These are phyloP conservation scores for Mycena chlorophos DNA, from an alignment of 768 basidiomycete species.

Conservation along the genomic window DNA sequence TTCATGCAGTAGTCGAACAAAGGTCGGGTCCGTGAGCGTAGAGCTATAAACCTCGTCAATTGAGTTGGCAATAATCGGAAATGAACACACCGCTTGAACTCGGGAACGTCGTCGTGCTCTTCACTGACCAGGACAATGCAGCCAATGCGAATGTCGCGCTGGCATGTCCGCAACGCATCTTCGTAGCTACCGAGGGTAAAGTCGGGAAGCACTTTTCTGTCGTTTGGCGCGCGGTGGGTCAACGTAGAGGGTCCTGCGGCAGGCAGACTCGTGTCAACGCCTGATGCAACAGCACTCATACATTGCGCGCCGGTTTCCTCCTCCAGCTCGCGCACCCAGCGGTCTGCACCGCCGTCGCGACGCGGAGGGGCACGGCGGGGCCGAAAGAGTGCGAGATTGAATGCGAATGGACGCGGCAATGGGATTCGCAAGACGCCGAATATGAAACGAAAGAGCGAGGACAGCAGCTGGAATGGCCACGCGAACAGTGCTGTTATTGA, in stretches of 20 bases:
- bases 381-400: constrained; percentile 47
- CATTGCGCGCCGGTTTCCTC: constrained; percentile 80
- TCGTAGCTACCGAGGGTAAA: constrained; percentile 85
- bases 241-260: constrained; percentile 45
- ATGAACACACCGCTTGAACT: constrained; percentile 75
- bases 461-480: constrained; percentile 60
- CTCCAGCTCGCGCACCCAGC: constrained; percentile 79
- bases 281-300: constrained; percentile 44
- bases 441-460: constrained; percentile 62
- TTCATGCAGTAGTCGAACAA: constrained; percentile 68
- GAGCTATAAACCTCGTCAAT: constrained; percentile 23
- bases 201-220: constrained; percentile 65
- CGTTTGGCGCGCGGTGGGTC: constrained; percentile 35
- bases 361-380: constrained; percentile 36
- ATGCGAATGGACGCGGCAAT: constrained; percentile 55
- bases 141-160: constrained; percentile 70
- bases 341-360: constrained; percentile 60
- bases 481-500: constrained; percentile 44
- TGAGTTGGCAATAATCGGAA: neutral
- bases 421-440: constrained; percentile 69
- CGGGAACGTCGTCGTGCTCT: constrained; percentile 86
- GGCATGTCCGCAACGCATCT: constrained; percentile 66
- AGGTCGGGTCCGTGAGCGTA: constrained; percentile 71
- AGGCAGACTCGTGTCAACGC: constrained; percentile 39
- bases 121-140: constrained; percentile 83